phyloP scores from a whole-genome alignment of 805 yeast species.

The Schizosaccharomyces lindneri region DNA sequence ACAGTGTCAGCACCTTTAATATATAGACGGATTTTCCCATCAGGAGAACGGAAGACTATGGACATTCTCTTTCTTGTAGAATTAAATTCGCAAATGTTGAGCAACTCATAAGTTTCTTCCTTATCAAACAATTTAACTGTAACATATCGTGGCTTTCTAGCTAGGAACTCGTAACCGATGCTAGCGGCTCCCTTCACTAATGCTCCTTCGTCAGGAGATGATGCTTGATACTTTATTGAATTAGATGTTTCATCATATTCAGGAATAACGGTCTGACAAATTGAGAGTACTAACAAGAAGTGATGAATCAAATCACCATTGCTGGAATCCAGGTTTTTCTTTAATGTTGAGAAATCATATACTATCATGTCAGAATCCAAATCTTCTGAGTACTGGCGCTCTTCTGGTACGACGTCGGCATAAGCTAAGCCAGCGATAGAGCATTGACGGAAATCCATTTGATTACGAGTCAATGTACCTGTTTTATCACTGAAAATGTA shows the following conservation, averaged over 20 bases:
- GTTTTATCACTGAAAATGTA: constrained; percentile 93
- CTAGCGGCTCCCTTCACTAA: constrained; percentile 86
- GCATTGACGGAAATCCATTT: constrained; percentile 89
- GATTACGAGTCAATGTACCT: constrained; percentile 83
- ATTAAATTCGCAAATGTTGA: constrained; percentile 87
- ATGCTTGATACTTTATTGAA: constrained; percentile 76
- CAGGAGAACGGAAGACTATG: constrained; percentile 80
- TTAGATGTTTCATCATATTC: constrained; percentile 22
- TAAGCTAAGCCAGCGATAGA: constrained; percentile 82
- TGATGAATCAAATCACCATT: constrained; percentile 28
- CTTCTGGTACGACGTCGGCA: constrained; percentile 77
- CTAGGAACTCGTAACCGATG: constrained; percentile 60
- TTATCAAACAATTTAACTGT: constrained; percentile 33
- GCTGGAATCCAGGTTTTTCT: constrained; percentile 6
- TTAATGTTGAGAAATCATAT: constrained; percentile 42
- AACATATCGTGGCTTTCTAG: constrained; percentile 67
- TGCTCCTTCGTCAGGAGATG: constrained; percentile 98
- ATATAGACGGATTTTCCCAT: constrained; percentile 64
- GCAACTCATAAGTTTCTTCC: constrained; percentile 40
- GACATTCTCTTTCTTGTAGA: constrained; percentile 97
- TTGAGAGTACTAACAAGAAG: constrained; percentile 59
- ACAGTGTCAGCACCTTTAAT: constrained; percentile 98
- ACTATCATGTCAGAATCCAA: constrained; percentile 64
- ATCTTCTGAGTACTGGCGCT: constrained; percentile 17
- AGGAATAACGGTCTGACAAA: constrained; percentile 95